Conservation (phyloP, 148 eudicot genomes). For the Vaccinium corymbosum region DNA sequence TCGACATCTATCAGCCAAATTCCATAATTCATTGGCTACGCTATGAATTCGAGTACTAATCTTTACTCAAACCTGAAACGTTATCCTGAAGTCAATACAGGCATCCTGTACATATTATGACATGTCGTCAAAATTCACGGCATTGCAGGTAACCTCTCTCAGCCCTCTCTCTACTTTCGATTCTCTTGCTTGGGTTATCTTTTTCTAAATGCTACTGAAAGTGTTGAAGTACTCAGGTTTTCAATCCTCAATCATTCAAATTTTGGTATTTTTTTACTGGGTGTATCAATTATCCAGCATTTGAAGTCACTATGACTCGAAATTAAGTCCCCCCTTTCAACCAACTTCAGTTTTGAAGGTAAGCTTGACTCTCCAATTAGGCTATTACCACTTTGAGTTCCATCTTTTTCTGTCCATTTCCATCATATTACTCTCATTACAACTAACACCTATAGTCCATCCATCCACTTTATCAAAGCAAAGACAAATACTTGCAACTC, state of each 20-base stretch:
- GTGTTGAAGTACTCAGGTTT: not conserved
- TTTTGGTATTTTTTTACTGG: not conserved
- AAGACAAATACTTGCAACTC: not conserved
- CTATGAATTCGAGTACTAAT: not conserved
- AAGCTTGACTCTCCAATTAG: not conserved
- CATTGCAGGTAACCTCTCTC: conserved; percentile 3
- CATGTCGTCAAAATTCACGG: not conserved
- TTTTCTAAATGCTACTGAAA: not conserved
- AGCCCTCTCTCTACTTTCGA: not conserved
- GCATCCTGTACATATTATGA: not conserved
- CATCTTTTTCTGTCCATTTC: not conserved
- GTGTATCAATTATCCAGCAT: not conserved
- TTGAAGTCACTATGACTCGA: not conserved
- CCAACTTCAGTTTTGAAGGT: not conserved
- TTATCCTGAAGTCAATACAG: not conserved
- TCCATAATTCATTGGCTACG: not conserved
- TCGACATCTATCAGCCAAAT: not conserved
- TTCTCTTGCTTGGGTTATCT: not conserved
- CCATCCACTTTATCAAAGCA: not conserved
- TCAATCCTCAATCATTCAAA: not conserved
- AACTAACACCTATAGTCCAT: not conserved
- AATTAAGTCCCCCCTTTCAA: not conserved
- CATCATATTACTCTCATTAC: not conserved
- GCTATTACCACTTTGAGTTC: not conserved
- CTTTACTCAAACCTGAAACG: not conserved